Base-by-base conservation (phyloP, 768 basidiomycete species). In the Boletus huronensis region DNA sequence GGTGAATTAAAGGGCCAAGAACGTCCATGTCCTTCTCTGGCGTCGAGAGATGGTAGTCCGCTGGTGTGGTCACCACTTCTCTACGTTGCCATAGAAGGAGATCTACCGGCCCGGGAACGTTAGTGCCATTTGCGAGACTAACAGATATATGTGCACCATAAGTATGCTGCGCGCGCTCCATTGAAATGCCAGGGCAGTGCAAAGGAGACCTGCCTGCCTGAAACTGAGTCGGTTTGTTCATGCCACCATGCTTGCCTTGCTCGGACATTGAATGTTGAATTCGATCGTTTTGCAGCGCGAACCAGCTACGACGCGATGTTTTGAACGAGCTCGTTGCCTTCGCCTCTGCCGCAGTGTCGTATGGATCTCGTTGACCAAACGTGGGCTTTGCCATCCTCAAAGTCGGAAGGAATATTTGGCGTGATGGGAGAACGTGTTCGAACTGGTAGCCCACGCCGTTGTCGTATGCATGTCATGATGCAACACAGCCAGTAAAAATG, bases 391-490 rank as follows among this genome's bases (percentile, higher is more conserved):
- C 19, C 21, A 39, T 31, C 3, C n/a, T 45, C 25, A 31, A 35
- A 32, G 28, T 25, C 7, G 13, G 13, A 38, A 1, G 32, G 52
- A 26, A 48, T 26, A 11, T 39, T 29, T 31, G 16, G 25, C 6
- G 31, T 35, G 31, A 44, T 34, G 45, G 19, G 9, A 6, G 19
- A 45, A 23, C 46, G 35, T 26, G 46, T 34, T 16, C 34, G 28
- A 36, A 44, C 19, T 16, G 44, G 40, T 36, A 31, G 34, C 7
- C 48, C 54, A 56, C 26, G 40, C 56, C 9, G 44, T 49, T 51
- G 52, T 57, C 34, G 54, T 51, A 44, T 35, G 39, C 25, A 44
- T 26, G 28, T 47, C 44, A 50, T 32, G 28, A 56, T 48, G 57
- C 35, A 51, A 32, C 50, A 50, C 40, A 34, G 53, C 54, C 38